Evolutionary conservation across 2,329 filamentous ascomycete species (phyloP), one percentile per base, ranked within the genome.

Genomic region (Orbilia blumenaviensis): DNA sequence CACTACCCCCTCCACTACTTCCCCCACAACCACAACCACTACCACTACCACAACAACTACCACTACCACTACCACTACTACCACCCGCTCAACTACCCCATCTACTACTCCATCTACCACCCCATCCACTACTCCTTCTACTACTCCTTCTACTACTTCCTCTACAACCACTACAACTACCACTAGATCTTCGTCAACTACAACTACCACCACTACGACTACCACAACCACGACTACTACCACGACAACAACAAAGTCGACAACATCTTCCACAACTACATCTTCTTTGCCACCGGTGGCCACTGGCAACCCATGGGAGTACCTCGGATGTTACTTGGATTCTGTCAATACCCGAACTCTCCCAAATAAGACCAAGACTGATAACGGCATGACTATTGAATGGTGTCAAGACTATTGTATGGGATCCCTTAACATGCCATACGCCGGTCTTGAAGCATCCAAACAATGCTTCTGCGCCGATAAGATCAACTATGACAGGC

Each of bases 401-500:
- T 60, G n/a, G 23, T 76, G 72, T 25, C 56, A 64, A 21, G 23
- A 50, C 1, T 69, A 36, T 12, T 76, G 72, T 21, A 64, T 76
- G 64, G 48, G 36, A 23, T 63, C 27, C 8, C 68, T 50, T 18
- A 76, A 76, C 27, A 32, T 76, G 1, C 72, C 63, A n/a, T 69
- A 72, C 27, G 58, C 67, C 4, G 67, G 67, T 42, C 46, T 72
- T 10, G 58, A 72, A 42, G 3, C 36, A 12, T 25, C 46, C 12
- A 72, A 58, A 14, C 67, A 72, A 50, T 72, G 67, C 23, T 72
- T 72, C 38, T 72, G 67, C 29, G 42, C 58, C 25, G 67, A 72
- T 21, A 58, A 36, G n/a, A 72, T 72, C 27, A 34, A 44, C 34
- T 72, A 64, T 10, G 58, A 27, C 36, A 27, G 67, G 21, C 67